Percentiles rank a stretch among this genome's conserved stretches.
Conservation (phyloP, 2,329 filamentous ascomycete genomes). For the Fusarium sp. region DNA sequence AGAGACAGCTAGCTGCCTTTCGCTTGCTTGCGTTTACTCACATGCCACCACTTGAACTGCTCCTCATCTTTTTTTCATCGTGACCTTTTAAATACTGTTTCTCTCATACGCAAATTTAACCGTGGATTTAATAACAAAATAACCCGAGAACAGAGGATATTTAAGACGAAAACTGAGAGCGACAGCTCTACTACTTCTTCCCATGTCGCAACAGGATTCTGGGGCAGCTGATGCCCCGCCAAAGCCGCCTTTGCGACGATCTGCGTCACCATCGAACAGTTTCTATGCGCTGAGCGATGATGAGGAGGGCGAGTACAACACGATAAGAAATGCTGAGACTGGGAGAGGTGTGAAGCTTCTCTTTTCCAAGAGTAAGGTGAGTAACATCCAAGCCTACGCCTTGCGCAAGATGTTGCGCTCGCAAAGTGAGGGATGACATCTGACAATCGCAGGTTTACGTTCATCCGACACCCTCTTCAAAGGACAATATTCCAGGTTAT, state of each 20-base stretch:
- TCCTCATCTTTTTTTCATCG: constrained; percentile 3
- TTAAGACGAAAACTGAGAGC: background rate
- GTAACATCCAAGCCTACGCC: constrained; percentile 37
- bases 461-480: constrained; percentile 90
- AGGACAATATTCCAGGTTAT: constrained; percentile 96
- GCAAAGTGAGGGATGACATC: constrained; percentile 1
- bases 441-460: constrained; percentile 80
- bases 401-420: constrained; percentile 1
- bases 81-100: constrained; percentile 17
- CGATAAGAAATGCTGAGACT: constrained; percentile 82
- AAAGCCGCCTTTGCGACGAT: constrained; percentile 49
- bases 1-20: constrained; percentile 28
- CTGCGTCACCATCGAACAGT: constrained; percentile 82
- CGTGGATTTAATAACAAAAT: background rate
- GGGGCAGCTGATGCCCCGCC: constrained; percentile 42
- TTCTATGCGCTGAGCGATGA: constrained; percentile 98
- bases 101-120: background rate
- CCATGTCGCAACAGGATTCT: constrained; percentile 44
- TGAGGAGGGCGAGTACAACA: constrained; percentile 95
- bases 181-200: constrained; percentile 9
- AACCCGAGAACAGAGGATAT: background rate
- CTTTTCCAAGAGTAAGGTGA: constrained; percentile 95
- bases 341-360: constrained; percentile 91
- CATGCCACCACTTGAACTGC: constrained; percentile 27
- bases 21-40: constrained; percentile 27